A percentile compares a stretch with the other conserved stretches of the same genome.
phyloP scores from a whole-genome alignment of 1,284 basidiomycete genomes.

The Cutaneotrichosporon sp. region DNA sequence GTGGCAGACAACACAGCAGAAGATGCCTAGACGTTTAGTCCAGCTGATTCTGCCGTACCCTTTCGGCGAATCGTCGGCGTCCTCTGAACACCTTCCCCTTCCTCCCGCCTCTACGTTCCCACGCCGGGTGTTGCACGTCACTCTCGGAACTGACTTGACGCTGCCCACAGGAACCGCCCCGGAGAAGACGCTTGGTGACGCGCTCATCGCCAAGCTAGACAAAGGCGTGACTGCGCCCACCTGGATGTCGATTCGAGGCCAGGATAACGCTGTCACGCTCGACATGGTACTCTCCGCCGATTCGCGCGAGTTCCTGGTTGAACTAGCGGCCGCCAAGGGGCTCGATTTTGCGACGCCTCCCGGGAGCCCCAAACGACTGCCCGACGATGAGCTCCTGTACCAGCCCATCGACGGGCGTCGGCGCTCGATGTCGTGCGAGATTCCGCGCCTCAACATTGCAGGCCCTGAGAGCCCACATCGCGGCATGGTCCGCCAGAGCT shows the following conservation, averaged over 20 bases:
- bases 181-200: slow-evolving; percentile 21
- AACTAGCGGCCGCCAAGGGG: slow-evolving; percentile 16
- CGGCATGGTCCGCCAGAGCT: slow-evolving; percentile 11
- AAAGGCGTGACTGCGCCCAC: slow-evolving; percentile 9
- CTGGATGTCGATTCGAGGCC: slow-evolving; percentile 16
- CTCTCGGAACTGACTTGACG: slow-evolving; percentile 23
- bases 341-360: slow-evolving; percentile 17
- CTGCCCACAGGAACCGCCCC: slow-evolving; percentile 25
- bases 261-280: slow-evolving; percentile 15
- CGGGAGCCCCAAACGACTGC: background rate
- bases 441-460: slow-evolving; percentile 9
- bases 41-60: slow-evolving; percentile 43
- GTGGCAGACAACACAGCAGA: slow-evolving; percentile 37
- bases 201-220: slow-evolving; percentile 23
- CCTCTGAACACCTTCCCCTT: slow-evolving; percentile 31
- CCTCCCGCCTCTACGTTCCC: slow-evolving; percentile 38
- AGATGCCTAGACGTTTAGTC: slow-evolving; percentile 37
- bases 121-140: slow-evolving; percentile 37
- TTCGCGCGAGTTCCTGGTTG: slow-evolving; percentile 26
- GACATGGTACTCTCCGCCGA: slow-evolving; percentile 26
- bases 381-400: slow-evolving; percentile 20
- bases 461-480: background rate
- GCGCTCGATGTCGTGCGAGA: slow-evolving; percentile 30
- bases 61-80: slow-evolving; percentile 34
- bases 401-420: slow-evolving; percentile 27